Evolutionary conservation across 2,329 filamentous ascomycete species (phyloP).

Genomic region (Fusarium nygamai): DNA sequence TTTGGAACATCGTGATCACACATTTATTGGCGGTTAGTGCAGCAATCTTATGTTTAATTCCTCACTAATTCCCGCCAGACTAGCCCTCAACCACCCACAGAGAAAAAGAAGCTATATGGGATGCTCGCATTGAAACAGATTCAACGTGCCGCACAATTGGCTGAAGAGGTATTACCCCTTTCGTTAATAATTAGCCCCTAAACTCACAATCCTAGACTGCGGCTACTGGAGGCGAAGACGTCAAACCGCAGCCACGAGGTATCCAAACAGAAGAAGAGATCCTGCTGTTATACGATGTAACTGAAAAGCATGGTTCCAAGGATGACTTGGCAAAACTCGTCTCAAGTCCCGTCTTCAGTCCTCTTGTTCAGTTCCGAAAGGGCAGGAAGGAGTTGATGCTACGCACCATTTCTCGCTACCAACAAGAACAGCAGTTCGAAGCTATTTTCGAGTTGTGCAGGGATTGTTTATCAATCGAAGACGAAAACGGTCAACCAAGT

Average conservation of each 20-base stretch:
- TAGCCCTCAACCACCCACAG: constrained; percentile 57
- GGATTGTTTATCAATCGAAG: constrained; percentile 52
- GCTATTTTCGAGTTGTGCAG: constrained; percentile 56
- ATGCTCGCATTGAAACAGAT: constrained; percentile 62
- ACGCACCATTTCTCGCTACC: constrained; percentile 52
- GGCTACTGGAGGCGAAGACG: constrained; percentile 23
- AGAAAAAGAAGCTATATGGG: constrained; percentile 62
- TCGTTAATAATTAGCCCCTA: no score
- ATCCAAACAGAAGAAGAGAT: constrained; percentile 62
- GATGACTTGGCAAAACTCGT: constrained; percentile 55
- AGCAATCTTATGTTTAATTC: background rate
- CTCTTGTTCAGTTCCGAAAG: constrained; percentile 55
- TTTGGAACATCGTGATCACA: constrained; percentile 65
- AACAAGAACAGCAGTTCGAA: constrained; percentile 54
- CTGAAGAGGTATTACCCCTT: constrained; percentile 54
- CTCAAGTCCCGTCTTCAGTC: constrained; percentile 52
- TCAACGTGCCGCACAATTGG: constrained; percentile 58
- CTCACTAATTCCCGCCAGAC: constrained; percentile 47
- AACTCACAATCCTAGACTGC: constrained; percentile 30
- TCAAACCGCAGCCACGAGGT: constrained; percentile 42
- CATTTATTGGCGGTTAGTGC: constrained; percentile 62
- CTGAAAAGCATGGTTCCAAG: constrained; percentile 54
- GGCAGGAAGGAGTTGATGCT: constrained; percentile 60
- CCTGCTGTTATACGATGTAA: constrained; percentile 59
- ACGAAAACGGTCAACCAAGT: constrained; percentile 51